Evolutionary conservation across 2,329 filamentous ascomycete genomes (phyloP), one percentile per base, ranked within the genome.

Genomic region (Ophioceras dolichostomum): DNA sequence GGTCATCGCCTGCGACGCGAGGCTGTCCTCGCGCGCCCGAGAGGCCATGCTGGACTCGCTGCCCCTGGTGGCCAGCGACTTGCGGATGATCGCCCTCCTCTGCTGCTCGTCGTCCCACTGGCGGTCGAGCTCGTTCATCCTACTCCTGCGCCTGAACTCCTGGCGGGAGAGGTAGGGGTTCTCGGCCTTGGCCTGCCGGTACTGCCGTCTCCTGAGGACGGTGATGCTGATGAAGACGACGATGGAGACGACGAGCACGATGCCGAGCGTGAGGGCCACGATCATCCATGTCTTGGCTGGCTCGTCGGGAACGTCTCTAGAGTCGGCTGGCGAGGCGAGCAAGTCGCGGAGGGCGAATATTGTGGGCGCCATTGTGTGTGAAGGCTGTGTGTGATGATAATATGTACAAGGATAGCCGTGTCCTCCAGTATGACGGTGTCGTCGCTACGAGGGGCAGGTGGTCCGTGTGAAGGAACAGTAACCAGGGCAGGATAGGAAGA

Each of bases 81-180:
- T 67, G 36, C 57, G 56, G 40, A 67, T 66, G 45, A 66, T 62
- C 32, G 49, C 51, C 21, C 48, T 45, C 10, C 63, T 51, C 41
- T 63, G 55, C 19, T 49, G 39, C 41, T 67, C 62, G 29, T 58
- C 53, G 21, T 59, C 49, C 18, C 54, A 47, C 13, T 47, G 39
- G 6, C 45, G 39, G 21, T 53, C 45, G 17, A 43, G 18, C 10
- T 43, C 37, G 38, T 46, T 53, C 44, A 55, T 46, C 42, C 50
- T 55, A 32, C 49, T 45, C 32, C 43, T 45, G 8, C 43, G 43
- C 37, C 31, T 16, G 38, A 47, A 46, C 33, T 47, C 45, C 31
- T 41, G 46, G 12, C 36, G 45, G 0, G 35, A 48, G 22, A 53
- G 38, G 42, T 48, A 52, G 0, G 50, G 54, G 27, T 55, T 42